A percentile compares a stretch with the other conserved stretches of the same genome.
Evolutionary conservation across 306 rosid genomes (phyloP).

Genomic region (Arachis hypogaea): DNA sequence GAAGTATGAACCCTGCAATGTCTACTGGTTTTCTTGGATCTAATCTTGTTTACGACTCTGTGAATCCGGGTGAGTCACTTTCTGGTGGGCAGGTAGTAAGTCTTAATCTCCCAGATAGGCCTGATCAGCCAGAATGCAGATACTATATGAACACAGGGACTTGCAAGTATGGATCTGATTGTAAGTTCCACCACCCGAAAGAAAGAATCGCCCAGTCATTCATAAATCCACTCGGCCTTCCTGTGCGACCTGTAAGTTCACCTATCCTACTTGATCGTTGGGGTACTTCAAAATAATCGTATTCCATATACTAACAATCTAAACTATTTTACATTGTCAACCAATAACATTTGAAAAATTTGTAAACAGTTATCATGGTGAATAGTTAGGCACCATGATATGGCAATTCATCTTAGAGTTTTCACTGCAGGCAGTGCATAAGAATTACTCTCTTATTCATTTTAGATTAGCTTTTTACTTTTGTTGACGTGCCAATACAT

Average conservation of each 20-base stretch:
- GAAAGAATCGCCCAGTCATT: constrained; percentile 67
- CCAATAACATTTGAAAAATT: too few species aligned
- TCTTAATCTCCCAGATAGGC: constrained; percentile 73
- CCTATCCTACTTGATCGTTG: constrained; percentile 21
- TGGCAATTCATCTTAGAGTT: too few species aligned
- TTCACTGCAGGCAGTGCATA: too few species aligned
- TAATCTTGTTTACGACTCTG: constrained; percentile 55
- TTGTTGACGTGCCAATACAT: too few species aligned
- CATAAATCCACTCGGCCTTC: constrained; percentile 70
- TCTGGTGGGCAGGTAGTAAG: constrained; percentile 60
- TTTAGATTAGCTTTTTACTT: too few species aligned
- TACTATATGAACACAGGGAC: constrained; percentile 82
- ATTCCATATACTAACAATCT: too few species aligned
- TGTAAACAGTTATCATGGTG: too few species aligned
- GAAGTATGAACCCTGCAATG: constrained; percentile 62
- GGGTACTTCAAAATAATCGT: background rate
- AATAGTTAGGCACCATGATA: too few species aligned
- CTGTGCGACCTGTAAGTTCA: constrained; percentile 84
- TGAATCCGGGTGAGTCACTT: constrained; percentile 57
- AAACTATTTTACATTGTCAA: too few species aligned
- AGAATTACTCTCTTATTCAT: too few species aligned
- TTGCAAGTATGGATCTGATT: constrained; percentile 87
- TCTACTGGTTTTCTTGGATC: constrained; percentile 62
- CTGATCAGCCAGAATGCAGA: constrained; percentile 88
- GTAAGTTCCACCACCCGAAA: constrained; percentile 90